Conservation (phyloP, 345 rosid genomes). For the Eucalyptus pauciflora region DNA sequence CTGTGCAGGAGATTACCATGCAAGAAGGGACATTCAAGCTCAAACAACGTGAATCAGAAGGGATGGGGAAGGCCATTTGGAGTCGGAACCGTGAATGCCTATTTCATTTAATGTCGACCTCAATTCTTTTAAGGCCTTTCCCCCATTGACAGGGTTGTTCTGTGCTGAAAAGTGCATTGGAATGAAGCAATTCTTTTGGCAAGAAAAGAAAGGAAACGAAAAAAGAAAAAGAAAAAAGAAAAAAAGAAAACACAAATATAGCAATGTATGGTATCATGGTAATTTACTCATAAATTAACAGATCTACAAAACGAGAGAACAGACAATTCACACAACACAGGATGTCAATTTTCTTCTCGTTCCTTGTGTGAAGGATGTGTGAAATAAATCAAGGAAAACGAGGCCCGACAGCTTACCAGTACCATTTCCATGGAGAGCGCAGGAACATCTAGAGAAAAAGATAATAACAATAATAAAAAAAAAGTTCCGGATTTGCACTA, state of each 20-base stretch:
- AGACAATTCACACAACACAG: neutral
- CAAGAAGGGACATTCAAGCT: neutral
- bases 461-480: neutral
- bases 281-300: neutral
- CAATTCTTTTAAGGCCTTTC: no score
- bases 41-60: neutral
- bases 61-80: neutral
- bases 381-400: neutral
- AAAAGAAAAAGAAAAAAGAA: neutral
- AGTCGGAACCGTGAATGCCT: neutral
- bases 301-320: neutral
- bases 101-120: neutral
- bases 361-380: neutral
- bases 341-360: neutral
- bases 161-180: neutral
- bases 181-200: neutral
- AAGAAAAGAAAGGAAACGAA: neutral
- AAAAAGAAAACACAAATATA: neutral
- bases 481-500: neutral
- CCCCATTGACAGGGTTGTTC: neutral
- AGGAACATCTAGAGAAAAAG: neutral
- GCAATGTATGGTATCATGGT: neutral
- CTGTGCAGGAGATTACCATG: neutral
- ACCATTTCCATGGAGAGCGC: neutral
- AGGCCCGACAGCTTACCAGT: neutral